Evolutionary conservation across 2,329 filamentous ascomycete genomes (phyloP), one percentile per base, ranked within the genome.

Genomic region (Pezicula neosporulosa): DNA sequence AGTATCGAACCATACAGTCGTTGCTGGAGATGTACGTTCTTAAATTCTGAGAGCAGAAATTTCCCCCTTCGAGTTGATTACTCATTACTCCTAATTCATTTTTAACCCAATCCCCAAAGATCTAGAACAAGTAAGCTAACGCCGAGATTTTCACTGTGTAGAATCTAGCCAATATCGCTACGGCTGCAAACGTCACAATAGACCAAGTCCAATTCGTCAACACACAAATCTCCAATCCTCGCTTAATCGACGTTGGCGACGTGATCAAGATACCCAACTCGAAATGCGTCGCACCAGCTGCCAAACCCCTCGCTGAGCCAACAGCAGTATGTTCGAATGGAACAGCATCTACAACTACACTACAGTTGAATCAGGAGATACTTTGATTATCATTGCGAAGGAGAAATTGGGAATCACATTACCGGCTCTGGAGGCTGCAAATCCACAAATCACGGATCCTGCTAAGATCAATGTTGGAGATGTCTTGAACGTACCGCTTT

Each of bases 151-250:
- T 21, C 21, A 21, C 21, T 21, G 21, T 5, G 5, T 21, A 21
- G 21, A 21, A n/a, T 44, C 44, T 58, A 10, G 42, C 41, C 18
- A 18, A 36, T 10, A 50, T 56, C 47, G 48, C 51, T 1, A 48
- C 43, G 8, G 27, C 49, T 3, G 38, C 36, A 21, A 51, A 50
- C 18, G 43, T 53, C 36, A 51, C 54, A 4, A 16, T 54, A n/a
- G 51, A 47, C n/a, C 56, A 58, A 47, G 28, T 56, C 16, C 36
- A 43, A 27, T 54, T 49, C 39, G 56, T 56, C 36, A 58, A 58
- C 41, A 33, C 51, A 8, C 53, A 58, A 51, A 54, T 58, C 30
- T 41, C 27, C 41, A 58, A 56, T 35, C 36, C 47, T 3, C 37
- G 44, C 19, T 18, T 38, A n/a, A 52, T 56, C 47, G 45, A 51